Conservation (phyloP, 768 basidiomycete genomes). For the Psilocybe tampanensis region DNA sequence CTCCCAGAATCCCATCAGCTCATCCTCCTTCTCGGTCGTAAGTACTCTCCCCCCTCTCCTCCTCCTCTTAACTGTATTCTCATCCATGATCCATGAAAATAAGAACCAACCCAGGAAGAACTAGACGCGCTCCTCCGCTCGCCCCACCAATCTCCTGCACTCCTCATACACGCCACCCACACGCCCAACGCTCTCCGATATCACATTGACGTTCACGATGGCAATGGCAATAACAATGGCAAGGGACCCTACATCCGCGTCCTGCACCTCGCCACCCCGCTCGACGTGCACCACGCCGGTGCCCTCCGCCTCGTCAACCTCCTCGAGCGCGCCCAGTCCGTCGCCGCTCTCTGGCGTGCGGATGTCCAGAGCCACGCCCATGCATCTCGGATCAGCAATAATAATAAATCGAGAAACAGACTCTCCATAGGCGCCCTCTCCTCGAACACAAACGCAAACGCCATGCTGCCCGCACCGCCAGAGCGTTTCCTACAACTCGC, state of each 20-base stretch:
- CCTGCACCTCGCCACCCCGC: slow-evolving; percentile 34
- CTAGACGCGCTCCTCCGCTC: slow-evolving; percentile 39
- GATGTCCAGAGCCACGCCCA: too few relatives aligned
- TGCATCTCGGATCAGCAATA: too few relatives aligned
- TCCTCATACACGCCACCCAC: slow-evolving; percentile 46
- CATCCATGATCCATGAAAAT: not conserved
- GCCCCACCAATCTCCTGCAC: slow-evolving; percentile 29
- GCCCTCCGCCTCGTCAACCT: slow-evolving; percentile 43
- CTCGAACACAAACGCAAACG: not conserved
- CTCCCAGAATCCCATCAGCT: slow-evolving; percentile 25
- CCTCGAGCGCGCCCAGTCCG: slow-evolving; percentile 41
- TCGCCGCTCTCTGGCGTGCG: slow-evolving; percentile 31
- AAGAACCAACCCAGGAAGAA: slow-evolving; percentile 36
- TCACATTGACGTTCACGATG: not conserved
- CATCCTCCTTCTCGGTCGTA: slow-evolving; percentile 43
- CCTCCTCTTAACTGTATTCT: not conserved
- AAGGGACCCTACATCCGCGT: slow-evolving; percentile 29
- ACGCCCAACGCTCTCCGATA: slow-evolving; percentile 31
- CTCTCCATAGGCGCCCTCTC: not conserved
- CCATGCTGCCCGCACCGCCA: not conserved
- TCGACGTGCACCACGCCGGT: slow-evolving; percentile 35
- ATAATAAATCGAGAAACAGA: too few relatives aligned
- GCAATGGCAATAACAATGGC: not conserved
- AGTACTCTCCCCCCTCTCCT: not conserved
- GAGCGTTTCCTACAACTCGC: slow-evolving; percentile 35